These are phyloP conservation scores for Gossypium bickii DNA, from an alignment of 345 rosid species.

Conservation along the genomic window DNA sequence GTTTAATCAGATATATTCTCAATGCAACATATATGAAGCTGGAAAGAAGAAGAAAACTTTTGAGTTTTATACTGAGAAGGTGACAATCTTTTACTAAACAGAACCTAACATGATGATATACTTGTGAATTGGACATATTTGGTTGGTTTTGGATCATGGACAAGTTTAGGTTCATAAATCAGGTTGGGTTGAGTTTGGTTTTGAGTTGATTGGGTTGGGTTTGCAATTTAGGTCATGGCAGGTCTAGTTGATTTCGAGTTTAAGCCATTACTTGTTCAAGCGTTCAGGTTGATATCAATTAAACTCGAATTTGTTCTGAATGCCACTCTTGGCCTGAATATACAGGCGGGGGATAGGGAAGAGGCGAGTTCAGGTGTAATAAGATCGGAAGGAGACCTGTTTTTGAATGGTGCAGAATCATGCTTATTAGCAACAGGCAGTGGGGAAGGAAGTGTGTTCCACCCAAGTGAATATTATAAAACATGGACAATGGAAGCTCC, in stretches of 20 bases:
- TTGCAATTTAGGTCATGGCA: too few relatives aligned
- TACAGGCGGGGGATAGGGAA: slow-evolving; percentile 52
- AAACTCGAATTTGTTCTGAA: neutral
- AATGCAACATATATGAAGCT: slow-evolving; percentile 92
- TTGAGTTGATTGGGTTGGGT: neutral
- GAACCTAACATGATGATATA: too few relatives aligned
- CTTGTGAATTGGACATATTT: too few relatives aligned
- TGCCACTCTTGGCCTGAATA: slow-evolving; percentile 13
- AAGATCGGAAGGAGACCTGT: slow-evolving; percentile 55
- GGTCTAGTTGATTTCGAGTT: too few relatives aligned
- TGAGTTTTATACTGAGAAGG: slow-evolving; percentile 83
- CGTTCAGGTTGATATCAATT: too few relatives aligned
- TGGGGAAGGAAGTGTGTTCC: slow-evolving; percentile 42
- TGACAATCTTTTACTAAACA: slow-evolving; percentile 18
- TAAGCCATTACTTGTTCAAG: too few relatives aligned
- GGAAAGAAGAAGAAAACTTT: slow-evolving; percentile 79
- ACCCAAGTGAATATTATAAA: slow-evolving; percentile 52
- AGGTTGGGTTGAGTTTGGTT: neutral
- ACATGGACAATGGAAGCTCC: slow-evolving; percentile 56
- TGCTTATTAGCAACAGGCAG: slow-evolving; percentile 29
- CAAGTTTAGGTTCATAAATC: too few relatives aligned
- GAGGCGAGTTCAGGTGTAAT: slow-evolving; percentile 53
- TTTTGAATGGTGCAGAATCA: slow-evolving; percentile 55
- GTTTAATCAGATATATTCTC: slow-evolving; percentile 64
- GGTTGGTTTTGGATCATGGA: too few relatives aligned